Evolutionary conservation across 305 asterid species (phyloP), one percentile per base, ranked within the genome.

Genomic region (Ilex paraguariensis): DNA sequence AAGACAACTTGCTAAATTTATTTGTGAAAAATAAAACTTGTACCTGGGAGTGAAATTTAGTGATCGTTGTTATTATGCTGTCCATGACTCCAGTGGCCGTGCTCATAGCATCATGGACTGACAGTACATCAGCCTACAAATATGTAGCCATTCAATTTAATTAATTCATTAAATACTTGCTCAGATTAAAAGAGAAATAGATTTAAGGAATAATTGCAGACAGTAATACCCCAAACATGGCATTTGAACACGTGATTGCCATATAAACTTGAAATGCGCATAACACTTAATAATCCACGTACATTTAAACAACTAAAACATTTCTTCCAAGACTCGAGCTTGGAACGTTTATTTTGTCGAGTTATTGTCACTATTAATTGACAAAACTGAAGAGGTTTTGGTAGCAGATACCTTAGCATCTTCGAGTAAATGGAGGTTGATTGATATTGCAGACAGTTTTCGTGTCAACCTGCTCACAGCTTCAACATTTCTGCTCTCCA

Each of bases 381-480:
- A 36, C 42, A 5, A 36, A 36, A 36, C 42, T 4, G 3, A 4
- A 36, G 42, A 36, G 1, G 28, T 21, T 21, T 36, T 36, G 42
- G 6, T 36, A 54, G 40, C 28, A 14, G 2, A 11, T 70, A 84
- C 97, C 87, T 85, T 40, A 21, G 88, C 81, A 44, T 74, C 74
- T 0, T 86, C 64, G 51, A 72, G 75, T 17, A 91, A 76, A 32
- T 94, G 98, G 32, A 91, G 81, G 66, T 79, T 81, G 17, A 48
- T 40, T 39, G 96, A 84, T 30, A 85, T 14, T 14, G 95, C 90
- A 6, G 87, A 77, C 67, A 91, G 68, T 61, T 91, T 88, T 66
- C 94, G 73, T 10, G 77, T 77, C 16, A 91, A 67, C 60, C 98
- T 78, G 12, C 84, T 87, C 54, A 88, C 75, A 10, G 88, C 91